These are phyloP conservation scores for Zygoascus tannicola DNA, from an alignment of 805 yeast species.

Conservation along the genomic window DNA sequence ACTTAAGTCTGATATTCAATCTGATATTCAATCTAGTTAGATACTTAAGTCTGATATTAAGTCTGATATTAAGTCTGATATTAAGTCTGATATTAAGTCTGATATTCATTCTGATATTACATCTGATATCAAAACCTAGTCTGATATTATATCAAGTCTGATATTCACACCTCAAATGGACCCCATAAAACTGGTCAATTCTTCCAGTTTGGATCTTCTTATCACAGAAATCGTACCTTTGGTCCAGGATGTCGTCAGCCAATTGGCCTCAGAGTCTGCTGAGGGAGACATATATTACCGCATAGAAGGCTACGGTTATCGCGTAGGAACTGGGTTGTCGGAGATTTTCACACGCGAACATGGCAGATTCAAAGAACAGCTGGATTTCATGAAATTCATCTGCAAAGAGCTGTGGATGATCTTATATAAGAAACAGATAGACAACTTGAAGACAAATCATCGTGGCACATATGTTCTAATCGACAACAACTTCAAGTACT, in stretches of 20 bases:
- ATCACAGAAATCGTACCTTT: constrained; percentile 71
- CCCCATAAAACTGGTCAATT: constrained; percentile 18
- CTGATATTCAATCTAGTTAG: too few species aligned
- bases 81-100: too few species aligned
- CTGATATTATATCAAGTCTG: too few species aligned
- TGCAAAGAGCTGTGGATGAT: constrained; percentile 88
- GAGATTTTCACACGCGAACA: constrained; percentile 38
- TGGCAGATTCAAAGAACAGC: constrained; percentile 46
- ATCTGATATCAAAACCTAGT: too few species aligned
- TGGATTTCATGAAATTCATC: constrained; percentile 83
- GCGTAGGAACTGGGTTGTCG: constrained; percentile 51
- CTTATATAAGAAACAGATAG: constrained; percentile 78
- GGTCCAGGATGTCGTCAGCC: constrained; percentile 52
- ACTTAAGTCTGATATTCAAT: too few species aligned
- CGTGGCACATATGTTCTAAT: constrained; percentile 73
- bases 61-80: too few species aligned
- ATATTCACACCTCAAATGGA: too few species aligned
- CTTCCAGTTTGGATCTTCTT: constrained; percentile 44
- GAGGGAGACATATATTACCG: constrained; percentile 46
- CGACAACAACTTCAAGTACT: constrained; percentile 52
- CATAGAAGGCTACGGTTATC: constrained; percentile 62
- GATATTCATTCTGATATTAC: too few species aligned
- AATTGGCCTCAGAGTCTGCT: constrained; percentile 27
- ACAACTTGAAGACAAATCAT: constrained; percentile 86
- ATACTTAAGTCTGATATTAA: too few species aligned